Evolutionary conservation across 108 stramenopile species (phyloP), one percentile per base, ranked within the genome.

Genomic region (Nitzschia inconspicua): DNA sequence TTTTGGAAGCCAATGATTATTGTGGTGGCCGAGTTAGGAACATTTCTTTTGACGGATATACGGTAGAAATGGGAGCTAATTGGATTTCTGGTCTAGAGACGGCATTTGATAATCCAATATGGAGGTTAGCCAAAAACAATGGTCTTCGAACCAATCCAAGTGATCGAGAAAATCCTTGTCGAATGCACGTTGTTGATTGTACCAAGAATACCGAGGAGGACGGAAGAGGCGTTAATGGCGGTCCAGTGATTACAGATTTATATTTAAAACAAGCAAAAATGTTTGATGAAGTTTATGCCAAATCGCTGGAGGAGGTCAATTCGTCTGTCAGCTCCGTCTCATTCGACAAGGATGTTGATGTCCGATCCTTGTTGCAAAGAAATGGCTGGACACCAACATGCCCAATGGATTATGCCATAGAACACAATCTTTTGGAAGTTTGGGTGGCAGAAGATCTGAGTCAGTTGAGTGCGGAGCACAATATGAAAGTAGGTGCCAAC

Each of bases 1-100:
- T 65, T 47, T 24, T 65, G 1, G 64, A 65, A 20, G 64, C 64
- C 55, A 65, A 65, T 47, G 54, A 40, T 9, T 65, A 65, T 42
- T 19, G 55, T 10, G 64, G 64, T 36, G 64, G 64, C 14, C 64
- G 64, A 22, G 56, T 65, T 2, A 53, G 64, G 11, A 25, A 40
- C 24, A 30, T 56, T 32, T 7, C 11, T 5, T 54, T 65, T 55
- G 63, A 52, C 29, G 64, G 64, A 2, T 40, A 65, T 29, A 56
- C 54, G 6, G 64, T 65, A 4, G 64, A 65, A 57, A 24, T 55
- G 54, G 64, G 64, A 23, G 64, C 64, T 9, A 65, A 65, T 57
- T 65, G 64, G 64, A 56, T 65, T 1, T 65, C 64, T 11, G 64
- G 64, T 7, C 36, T 16, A 20, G 64, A 65, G 47, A 35, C 30